These are phyloP conservation scores for Cercis canadensis DNA, from an alignment of 306 rosid genomes.

Conservation along the genomic window DNA sequence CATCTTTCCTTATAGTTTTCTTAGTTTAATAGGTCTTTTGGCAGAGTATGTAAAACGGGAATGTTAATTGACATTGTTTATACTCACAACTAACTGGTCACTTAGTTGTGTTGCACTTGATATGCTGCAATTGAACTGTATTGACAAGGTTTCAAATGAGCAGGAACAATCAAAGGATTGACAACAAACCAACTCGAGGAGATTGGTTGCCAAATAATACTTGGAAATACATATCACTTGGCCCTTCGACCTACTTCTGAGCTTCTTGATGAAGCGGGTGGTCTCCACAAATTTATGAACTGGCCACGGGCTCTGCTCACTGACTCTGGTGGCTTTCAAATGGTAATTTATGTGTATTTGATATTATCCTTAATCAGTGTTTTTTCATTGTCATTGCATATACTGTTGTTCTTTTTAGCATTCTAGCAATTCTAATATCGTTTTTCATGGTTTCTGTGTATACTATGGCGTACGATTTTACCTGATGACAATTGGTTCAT, in stretches of 20 bases:
- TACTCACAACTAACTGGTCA: neutral
- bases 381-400: conserved; percentile 17
- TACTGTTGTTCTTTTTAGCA: conserved; percentile 19
- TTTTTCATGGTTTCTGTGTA: neutral
- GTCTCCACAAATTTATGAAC: conserved; percentile 94
- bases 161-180: conserved; percentile 92
- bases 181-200: conserved; percentile 85
- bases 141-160: conserved; percentile 32
- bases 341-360: conserved; percentile 55
- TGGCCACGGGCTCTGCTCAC: conserved; percentile 96
- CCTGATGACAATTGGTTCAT: conserved; percentile 11
- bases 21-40: neutral
- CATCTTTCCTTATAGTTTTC: neutral
- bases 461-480: conserved; percentile 8
- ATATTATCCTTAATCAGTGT: neutral
- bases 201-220: conserved; percentile 95
- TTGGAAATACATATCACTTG: conserved; percentile 95
- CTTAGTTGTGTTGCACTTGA: conserved; percentile 19
- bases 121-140: conserved; percentile 20
- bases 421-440: conserved; percentile 28
- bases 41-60: neutral
- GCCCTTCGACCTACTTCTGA: conserved; percentile 93
- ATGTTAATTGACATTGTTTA: neutral
- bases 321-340: conserved; percentile 97
- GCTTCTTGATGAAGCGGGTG: conserved; percentile 87